These are phyloP conservation scores for Cercophora samala DNA, from an alignment of 495 filamentous ascomycete species.

Conservation along the genomic window DNA sequence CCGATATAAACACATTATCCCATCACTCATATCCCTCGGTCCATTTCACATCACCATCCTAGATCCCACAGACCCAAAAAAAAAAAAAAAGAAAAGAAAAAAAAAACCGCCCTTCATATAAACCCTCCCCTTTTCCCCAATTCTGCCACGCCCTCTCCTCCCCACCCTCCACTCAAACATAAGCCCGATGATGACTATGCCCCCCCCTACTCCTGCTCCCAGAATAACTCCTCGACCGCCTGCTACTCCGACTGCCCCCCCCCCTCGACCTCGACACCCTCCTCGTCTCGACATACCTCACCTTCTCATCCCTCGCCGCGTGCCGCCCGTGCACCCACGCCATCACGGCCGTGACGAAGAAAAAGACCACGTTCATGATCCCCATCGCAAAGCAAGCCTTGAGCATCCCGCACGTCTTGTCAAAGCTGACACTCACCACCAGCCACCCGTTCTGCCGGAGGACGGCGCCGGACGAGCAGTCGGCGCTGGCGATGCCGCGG, in stretches of 20 bases:
- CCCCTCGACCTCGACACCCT: background rate
- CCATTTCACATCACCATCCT: no score
- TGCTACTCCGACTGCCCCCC: no score
- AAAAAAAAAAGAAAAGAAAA: no score
- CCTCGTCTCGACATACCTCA: constrained; percentile 7
- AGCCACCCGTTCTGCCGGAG: constrained; percentile 42
- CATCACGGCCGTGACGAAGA: constrained; percentile 65
- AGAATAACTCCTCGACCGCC: constrained; percentile 12
- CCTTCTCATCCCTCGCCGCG: constrained; percentile 17
- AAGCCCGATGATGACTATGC: constrained; percentile 10
- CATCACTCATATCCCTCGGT: background rate
- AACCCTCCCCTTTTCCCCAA: background rate
- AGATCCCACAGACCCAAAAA: no score
- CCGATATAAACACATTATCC: background rate
- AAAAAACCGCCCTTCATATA: background rate
- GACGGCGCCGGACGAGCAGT: constrained; percentile 61
- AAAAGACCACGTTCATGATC: constrained; percentile 84
- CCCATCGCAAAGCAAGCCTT: constrained; percentile 83
- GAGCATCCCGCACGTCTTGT: constrained; percentile 83
- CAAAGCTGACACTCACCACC: constrained; percentile 37
- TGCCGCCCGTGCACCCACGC: constrained; percentile 56
- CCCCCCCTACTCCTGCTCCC: constrained; percentile 10
- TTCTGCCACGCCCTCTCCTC: background rate
- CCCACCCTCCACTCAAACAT: constrained; percentile 3
- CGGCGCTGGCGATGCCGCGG: constrained; percentile 60